Evolutionary conservation across 768 basidiomycete species (phyloP), one percentile per base, ranked within the genome.

Genomic region (Terana coerulea): DNA sequence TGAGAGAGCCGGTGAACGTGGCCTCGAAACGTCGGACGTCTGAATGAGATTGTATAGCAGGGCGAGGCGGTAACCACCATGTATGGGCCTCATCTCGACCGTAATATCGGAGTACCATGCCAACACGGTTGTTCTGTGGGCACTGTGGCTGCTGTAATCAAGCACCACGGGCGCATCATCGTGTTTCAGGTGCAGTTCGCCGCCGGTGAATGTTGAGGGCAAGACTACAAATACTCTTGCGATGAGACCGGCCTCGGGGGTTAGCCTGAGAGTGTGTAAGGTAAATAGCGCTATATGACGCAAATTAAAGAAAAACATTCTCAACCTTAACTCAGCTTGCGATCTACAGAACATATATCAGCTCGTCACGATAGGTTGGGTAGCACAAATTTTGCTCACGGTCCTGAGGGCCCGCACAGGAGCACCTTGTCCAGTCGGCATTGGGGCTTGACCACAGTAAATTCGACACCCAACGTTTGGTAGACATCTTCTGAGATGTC

Each of bases 61-160:
- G 0, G 77, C 78, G 0, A 80, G 69, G 1, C 75, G 73, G 51
- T 75, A 77, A 3, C 79, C 79, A 15, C 71, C 69, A 0, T 71
- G 74, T 36, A 79, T 64, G 5, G 74, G 71, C 52, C 75, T 75
- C 52, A 79, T 72, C 64, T 76, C 75, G 59, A 77, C 76, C 40
- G 62, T 64, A 43, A 78, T 78, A 48, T 78, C 78, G 24, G 76
- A 77, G 57, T 80, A 78, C 76, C 78, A 81, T 0, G 78, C 68
- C 4, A 79, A 62, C 11, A 75, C 60, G 0, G 72, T 61, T 0
- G 73, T 76, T 2, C 59, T 58, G 6, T 62, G 44, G 1, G 62
- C 44, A n/a, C 73, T 73, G 11, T 57, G 51, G 1, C 53, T 12
- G 2, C 72, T 60, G 5, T 69, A 59, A 57, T 78, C 72, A 52